Base-by-base conservation (phyloP, 768 basidiomycete genomes). In the Cystobasidium ongulense region DNA sequence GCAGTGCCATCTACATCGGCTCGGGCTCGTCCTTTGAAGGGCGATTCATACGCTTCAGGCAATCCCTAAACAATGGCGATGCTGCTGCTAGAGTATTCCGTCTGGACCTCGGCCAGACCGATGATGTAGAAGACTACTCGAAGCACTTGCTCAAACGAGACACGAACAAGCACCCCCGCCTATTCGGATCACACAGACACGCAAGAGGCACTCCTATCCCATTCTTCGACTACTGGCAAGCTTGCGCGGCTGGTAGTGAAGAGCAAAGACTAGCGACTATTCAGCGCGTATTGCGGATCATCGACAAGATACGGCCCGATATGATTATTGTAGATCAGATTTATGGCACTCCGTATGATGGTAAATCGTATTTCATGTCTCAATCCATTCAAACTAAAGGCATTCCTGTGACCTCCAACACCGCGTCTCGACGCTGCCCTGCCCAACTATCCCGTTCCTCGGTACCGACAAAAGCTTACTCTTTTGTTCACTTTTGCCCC, bases 251-350 rank as follows among this genome's bases (percentile, higher is more conserved):
- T 29, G 65, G 65, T 3, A 46, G 13, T 18, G 65, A 67, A 52
- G 25, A n/a, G 29, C 39, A 67, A 39, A 46, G 65, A 17, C 50
- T 67, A 1, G 27, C 21, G 13, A 67, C 65, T 7, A 35, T 46
- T 52, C 65, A 53, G 31, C 39, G 31, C 10, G 36, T 67, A 5
- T 17, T 33, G 43, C 27, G 41, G 1, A 35, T 67, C 17, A 53
- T 67, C 43, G 46, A 33, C 25, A 41, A 10, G 25, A 39, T 67
- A 29, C 2, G 25, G 31, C 65, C 65, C 2, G 50, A 53, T 53
- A 67, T 67, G 65, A 53, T 67, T 31, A 31, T 67, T 41, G 65
- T 67, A 29, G 65, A 67, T 29, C 65, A 67, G 35, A 67, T 67
- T 3, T 67, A 67, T 67, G 65, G 65, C 15, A 67, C 65, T 25